Conservation (phyloP, 768 basidiomycete species). For the Macrolepiota albuminosa region DNA sequence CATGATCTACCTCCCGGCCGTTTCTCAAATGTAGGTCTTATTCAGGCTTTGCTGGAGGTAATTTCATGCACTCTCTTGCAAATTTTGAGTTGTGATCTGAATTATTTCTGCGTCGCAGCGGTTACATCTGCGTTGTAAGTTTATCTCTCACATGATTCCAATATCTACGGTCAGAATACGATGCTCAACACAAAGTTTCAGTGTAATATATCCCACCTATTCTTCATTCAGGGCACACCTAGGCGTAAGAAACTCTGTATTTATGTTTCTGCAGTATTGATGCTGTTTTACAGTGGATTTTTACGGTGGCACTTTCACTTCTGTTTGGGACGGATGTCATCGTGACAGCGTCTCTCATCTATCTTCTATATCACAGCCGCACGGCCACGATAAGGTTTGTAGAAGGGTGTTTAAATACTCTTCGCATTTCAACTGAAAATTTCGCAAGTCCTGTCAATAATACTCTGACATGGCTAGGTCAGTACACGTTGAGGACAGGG, state of each 20-base stretch:
- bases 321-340: conserved; percentile 1
- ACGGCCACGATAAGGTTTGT: conserved; percentile 5
- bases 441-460: conserved; percentile 4
- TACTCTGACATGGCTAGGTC: background rate
- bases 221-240: conserved; percentile 1
- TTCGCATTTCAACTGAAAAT: background rate
- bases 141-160: background rate
- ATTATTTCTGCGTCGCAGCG: background rate
- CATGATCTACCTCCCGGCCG: background rate
- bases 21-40: background rate
- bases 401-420: too few species aligned
- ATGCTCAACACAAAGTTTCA: background rate
- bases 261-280: background rate
- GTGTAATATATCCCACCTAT: conserved; percentile 5
- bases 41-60: background rate
- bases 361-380: conserved; percentile 4
- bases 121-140: conserved; percentile 5
- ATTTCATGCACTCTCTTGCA: background rate
- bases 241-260: background rate
- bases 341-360: conserved; percentile 4
- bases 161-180: background rate
- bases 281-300: conserved; percentile 3
- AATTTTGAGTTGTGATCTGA: background rate
- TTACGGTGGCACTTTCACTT: conserved; percentile 4
- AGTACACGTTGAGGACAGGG: conserved; percentile 8